Evolutionary conservation across 768 basidiomycete species (phyloP).

Genomic region (Suillus subaureus): DNA sequence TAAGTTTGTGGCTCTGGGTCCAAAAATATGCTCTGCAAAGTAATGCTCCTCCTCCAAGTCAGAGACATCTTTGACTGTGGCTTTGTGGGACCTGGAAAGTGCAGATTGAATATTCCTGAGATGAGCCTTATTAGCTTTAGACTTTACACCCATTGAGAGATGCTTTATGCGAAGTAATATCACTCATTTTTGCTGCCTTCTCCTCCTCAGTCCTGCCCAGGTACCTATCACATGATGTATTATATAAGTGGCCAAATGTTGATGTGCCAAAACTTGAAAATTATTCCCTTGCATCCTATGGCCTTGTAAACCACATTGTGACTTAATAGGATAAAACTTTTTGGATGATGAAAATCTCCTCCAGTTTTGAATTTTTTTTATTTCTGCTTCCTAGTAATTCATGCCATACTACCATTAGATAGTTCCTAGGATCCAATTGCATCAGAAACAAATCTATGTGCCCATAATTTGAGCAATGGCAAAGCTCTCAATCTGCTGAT

Average conservation of each 20-base stretch:
- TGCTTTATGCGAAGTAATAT: neutral
- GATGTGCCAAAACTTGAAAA: neutral
- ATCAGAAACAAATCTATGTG: conserved; percentile 1
- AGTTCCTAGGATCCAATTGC: neutral
- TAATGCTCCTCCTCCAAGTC: too few species aligned
- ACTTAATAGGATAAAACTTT: neutral
- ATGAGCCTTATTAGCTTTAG: neutral
- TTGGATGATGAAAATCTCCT: neutral
- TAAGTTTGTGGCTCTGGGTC: too few species aligned
- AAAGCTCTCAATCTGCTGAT: too few species aligned
- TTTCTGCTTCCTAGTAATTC: conserved; percentile 1
- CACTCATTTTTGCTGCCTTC: neutral
- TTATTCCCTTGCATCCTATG: neutral
- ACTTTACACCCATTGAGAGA: neutral
- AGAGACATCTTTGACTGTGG: too few species aligned
- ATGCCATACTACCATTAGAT: neutral
- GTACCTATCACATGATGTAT: neutral
- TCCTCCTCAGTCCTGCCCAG: neutral
- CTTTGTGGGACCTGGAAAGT: too few species aligned
- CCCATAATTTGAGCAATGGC: conserved; percentile 25
- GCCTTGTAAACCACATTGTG: neutral
- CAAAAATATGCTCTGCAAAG: too few species aligned
- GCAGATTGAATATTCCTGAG: too few species aligned
- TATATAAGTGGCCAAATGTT: neutral
- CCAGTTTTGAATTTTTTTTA: neutral